Conservation (phyloP, 23 red algal species). For the Gracilaria gracilis region DNA sequence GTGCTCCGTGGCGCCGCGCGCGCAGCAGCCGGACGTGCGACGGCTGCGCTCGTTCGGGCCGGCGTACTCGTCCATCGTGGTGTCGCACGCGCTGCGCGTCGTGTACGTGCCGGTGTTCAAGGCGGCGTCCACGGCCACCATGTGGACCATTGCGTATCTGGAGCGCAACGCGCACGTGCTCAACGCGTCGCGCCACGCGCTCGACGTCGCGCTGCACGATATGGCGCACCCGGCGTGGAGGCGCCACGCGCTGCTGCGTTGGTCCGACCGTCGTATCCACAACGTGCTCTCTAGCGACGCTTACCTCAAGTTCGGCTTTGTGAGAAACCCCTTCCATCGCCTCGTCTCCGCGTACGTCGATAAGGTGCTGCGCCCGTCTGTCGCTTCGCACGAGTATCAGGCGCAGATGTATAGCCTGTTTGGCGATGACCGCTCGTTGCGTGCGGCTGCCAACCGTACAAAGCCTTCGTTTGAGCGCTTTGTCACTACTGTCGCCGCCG, state of each 20-base stretch:
- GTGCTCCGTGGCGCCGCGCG: not conserved
- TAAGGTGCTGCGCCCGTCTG: slow-evolving; percentile 47
- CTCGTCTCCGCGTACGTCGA: slow-evolving; percentile 77
- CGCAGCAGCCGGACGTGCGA: not conserved
- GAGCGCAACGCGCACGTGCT: slow-evolving; percentile 52
- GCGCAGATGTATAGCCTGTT: slow-evolving; percentile 64
- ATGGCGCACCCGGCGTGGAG: slow-evolving; percentile 56
- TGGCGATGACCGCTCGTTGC: slow-evolving; percentile 11
- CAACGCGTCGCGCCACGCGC: not conserved
- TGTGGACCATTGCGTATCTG: slow-evolving; percentile 66
- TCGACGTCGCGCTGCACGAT: slow-evolving; percentile 39
- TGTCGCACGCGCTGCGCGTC: slow-evolving; percentile 57
- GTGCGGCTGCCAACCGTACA: slow-evolving; percentile 20
- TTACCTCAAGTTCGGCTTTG: slow-evolving; percentile 88
- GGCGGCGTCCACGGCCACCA: slow-evolving; percentile 56
- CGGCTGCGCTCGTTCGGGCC: slow-evolving; percentile 44
- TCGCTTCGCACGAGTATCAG: slow-evolving; percentile 62
- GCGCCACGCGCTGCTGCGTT: slow-evolving; percentile 1
- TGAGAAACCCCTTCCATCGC: slow-evolving; percentile 73
- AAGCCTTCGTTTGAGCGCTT: slow-evolving; percentile 49
- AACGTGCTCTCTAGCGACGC: slow-evolving; percentile 23
- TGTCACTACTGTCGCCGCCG: slow-evolving; percentile 21
- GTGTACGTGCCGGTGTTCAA: slow-evolving; percentile 72
- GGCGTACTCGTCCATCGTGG: slow-evolving; percentile 67
- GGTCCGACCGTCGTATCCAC: not conserved